These are phyloP conservation scores for Rhodomyrtus tomentosa DNA, from an alignment of 345 rosid species.

Conservation along the genomic window DNA sequence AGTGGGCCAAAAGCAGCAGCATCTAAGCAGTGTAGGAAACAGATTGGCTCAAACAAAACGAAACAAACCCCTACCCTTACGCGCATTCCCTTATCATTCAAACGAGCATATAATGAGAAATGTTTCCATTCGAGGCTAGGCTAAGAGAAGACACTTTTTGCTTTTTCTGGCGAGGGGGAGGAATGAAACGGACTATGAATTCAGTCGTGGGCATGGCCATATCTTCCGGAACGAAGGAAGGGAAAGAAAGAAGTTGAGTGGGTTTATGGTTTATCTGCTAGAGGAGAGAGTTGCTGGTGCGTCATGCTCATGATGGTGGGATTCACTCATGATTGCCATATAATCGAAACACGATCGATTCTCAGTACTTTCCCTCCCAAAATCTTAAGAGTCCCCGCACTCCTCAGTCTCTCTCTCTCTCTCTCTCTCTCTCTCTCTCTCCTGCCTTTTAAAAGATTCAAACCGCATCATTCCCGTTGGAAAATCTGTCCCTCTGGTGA, in stretches of 20 bases:
- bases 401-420: not conserved
- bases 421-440: not conserved
- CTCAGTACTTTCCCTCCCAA: constrained; percentile 11
- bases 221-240: not conserved
- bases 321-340: constrained; percentile 34
- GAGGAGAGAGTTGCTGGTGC: not conserved
- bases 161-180: not conserved
- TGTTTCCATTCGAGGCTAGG: not conserved
- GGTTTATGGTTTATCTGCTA: not conserved
- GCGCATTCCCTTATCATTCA: not conserved
- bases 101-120: not conserved
- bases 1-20: not conserved
- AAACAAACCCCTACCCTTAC: not conserved
- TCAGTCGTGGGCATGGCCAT: not conserved
- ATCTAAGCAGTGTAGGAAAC: not conserved
- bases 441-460: constrained; percentile 5
- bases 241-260: not conserved
- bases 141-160: not conserved
- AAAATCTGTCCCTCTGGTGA: constrained; percentile 35
- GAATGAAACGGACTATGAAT: not conserved
- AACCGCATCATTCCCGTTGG: constrained; percentile 40
- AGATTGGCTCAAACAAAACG: not conserved
- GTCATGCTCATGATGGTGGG: not conserved
- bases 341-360: constrained; percentile 11
- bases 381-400: not conserved